Evolutionary conservation across 257 asterid species (phyloP), one percentile per base, ranked within the genome.

Genomic region (Salvia splendens): DNA sequence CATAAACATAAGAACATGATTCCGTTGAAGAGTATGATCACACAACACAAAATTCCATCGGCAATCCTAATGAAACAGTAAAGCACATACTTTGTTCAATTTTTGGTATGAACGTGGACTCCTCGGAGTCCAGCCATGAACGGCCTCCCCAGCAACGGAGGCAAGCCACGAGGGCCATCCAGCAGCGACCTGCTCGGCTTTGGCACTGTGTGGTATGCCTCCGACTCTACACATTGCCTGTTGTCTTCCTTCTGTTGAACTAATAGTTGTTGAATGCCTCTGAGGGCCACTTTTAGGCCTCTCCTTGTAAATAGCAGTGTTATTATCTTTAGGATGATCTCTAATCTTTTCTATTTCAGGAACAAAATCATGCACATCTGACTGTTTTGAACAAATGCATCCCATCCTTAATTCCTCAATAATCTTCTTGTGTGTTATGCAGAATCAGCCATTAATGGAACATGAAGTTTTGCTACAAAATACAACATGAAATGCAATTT

Each of bases 81-180:
- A 24, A 24, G 30, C 30, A 24, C 47, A 38, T 17, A 65, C 99
- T 81, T 90, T 90, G 70, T 81, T 58, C 60, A 93, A 38, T 64
- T 85, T 93, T 74, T 88, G 89, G 61, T 81, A 93, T 4, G 99
- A 85, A 50, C 90, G 95, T 3, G 95, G 87, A 65, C 84, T 85
- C 59, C 95, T 79, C 11, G 99, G 99, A 71, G 73, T 30, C 96
- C 95, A 88, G 4, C 99, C 99, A 70, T 78, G 85, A 57, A 90
- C 79, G 47, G 97, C 99, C 55, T 90, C 99, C 3, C 82, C 89
- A 5, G 99, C 93, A 28, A 87, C 99, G 7, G 96, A 82, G 71
- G 85, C 70, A 12, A 93, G 87, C 99, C 99, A 93, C 0, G 89
- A 73, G 12, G 99, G 99, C 99, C 99, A 90, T 52, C 97, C 99